Conservation (phyloP, 1,139 yeast genomes). For the Geotrichum histeridarum region DNA sequence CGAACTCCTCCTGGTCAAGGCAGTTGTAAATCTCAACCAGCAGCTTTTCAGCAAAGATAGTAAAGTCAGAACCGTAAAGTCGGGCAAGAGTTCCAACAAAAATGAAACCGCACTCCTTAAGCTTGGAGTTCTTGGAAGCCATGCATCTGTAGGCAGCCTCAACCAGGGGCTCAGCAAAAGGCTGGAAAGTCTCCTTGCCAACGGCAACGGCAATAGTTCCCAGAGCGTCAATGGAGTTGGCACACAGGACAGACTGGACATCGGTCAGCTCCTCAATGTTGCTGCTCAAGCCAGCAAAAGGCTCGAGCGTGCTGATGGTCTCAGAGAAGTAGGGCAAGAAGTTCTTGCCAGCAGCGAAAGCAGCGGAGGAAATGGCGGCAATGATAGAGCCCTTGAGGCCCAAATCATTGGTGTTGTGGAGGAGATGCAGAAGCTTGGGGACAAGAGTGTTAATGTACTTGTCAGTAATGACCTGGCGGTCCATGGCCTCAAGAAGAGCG, state of each 20-base stretch:
- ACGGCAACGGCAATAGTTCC: constrained; percentile 97
- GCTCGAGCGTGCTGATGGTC: constrained; percentile 75
- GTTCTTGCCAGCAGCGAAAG: constrained; percentile 86
- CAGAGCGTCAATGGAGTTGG: constrained; percentile 85
- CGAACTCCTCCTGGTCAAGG: constrained; percentile 59
- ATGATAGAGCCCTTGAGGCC: constrained; percentile 83
- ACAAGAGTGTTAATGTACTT: constrained; percentile 81
- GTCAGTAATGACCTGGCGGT: constrained; percentile 71
- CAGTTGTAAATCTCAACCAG: constrained; percentile 82
- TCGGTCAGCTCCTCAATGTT: constrained; percentile 33
- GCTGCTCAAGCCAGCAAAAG: constrained; percentile 56
- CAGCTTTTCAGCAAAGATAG: constrained; percentile 75
- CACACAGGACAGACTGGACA: constrained; percentile 54
- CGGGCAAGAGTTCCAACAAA: constrained; percentile 91
- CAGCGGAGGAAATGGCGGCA: constrained; percentile 95
- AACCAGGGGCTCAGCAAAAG: constrained; percentile 82
- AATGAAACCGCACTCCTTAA: constrained; percentile 94
- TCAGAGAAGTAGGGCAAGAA: constrained; percentile 81
- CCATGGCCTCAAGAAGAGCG: constrained; percentile 85
- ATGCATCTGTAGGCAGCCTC: constrained; percentile 82
- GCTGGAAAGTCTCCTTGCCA: constrained; percentile 80
- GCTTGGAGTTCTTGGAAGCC: constrained; percentile 71
- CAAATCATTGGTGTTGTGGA: constrained; percentile 56
- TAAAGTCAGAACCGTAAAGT: constrained; percentile 85
- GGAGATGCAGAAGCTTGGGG: constrained; percentile 81